These are phyloP conservation scores for Candida incommunis DNA, from an alignment of 805 yeast species.

Conservation along the genomic window DNA sequence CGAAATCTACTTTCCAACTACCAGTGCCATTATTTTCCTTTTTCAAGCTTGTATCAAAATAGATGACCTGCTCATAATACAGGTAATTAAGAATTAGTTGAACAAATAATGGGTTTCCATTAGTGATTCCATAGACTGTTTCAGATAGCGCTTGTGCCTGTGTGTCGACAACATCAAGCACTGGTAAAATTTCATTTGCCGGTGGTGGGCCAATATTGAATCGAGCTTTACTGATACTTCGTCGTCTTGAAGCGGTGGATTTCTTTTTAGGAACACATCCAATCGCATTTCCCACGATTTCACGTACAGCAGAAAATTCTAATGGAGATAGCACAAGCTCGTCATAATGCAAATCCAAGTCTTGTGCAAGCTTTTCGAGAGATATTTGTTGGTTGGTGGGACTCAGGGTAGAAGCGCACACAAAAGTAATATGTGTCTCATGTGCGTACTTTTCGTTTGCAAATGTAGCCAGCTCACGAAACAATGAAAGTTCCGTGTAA, in stretches of 20 bases:
- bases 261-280: not conserved
- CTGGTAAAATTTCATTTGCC: not conserved
- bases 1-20: constrained; percentile 14
- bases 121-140: constrained; percentile 10
- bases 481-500: constrained; percentile 14
- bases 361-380: constrained; percentile 10
- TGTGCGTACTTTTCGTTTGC: constrained; percentile 15
- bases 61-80: constrained; percentile 10
- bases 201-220: not conserved
- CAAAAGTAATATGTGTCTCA: constrained; percentile 15
- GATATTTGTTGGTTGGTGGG: constrained; percentile 3
- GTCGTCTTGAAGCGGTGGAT: not conserved
- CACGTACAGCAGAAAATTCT: constrained; percentile 9
- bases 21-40: constrained; percentile 6
- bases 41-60: constrained; percentile 3
- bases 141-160: constrained; percentile 10
- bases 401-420: constrained; percentile 17
- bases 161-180: not conserved
- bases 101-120: constrained; percentile 15
- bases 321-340: constrained; percentile 12
- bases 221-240: not conserved
- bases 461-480: constrained; percentile 17
- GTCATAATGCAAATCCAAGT: constrained; percentile 10
- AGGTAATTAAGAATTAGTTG: constrained; percentile 8
- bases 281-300: constrained; percentile 9